Evolutionary conservation across 73 alveolate genomes (phyloP).

Genomic region (Paramecium pentaurelia): DNA sequence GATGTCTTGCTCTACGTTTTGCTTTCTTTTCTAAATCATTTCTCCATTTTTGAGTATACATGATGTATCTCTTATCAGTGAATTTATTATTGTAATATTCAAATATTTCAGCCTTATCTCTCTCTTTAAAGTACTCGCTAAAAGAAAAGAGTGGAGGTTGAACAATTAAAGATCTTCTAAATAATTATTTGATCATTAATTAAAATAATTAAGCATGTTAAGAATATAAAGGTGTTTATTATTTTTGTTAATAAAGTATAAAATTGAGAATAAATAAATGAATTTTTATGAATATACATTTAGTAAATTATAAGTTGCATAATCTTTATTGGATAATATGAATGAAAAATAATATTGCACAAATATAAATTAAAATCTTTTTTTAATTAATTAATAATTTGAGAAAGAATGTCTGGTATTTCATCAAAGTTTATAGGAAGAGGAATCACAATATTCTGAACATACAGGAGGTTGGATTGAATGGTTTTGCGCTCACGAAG

Average conservation of each 20-base stretch:
- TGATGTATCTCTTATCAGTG: conserved; percentile 14
- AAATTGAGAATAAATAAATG: not conserved
- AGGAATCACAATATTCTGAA: conserved; percentile 39
- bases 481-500: conserved; percentile 92
- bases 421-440: not conserved
- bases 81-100: not conserved
- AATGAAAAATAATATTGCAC: not conserved
- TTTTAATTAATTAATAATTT: not conserved
- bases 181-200: conserved; percentile 28
- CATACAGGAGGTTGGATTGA: conserved; percentile 80
- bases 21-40: conserved; percentile 13
- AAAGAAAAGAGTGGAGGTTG: not conserved
- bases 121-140: conserved; percentile 29
- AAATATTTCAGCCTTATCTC: conserved; percentile 6
- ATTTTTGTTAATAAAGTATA: not conserved
- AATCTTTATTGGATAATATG: not conserved
- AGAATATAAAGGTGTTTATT: not conserved
- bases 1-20: not conserved
- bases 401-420: conserved; percentile 46
- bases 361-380: not conserved
- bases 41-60: conserved; percentile 16
- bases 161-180: not conserved
- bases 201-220: not conserved
- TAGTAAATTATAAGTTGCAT: not conserved
- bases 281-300: not conserved